Percentiles rank a stretch among this genome's conserved stretches.
Evolutionary conservation across 225 moss, liverwort and hornwort genomes (phyloP).

Genomic region (Climacium dendroides): DNA sequence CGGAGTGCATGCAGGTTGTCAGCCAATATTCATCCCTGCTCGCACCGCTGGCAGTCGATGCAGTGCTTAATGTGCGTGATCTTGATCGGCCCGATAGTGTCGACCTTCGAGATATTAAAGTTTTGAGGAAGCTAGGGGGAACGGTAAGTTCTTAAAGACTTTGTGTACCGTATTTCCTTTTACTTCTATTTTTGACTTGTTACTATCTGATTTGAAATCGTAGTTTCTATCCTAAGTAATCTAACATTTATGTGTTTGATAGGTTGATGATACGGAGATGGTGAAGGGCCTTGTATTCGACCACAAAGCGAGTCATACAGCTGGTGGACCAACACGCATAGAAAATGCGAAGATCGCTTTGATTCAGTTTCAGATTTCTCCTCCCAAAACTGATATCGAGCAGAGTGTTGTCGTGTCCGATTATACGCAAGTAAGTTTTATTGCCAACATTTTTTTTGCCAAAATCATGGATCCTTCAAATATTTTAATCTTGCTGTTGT

Average conservation of each 20-base stretch:
- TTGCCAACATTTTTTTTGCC: neutral
- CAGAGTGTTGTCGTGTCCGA: constrained; percentile 91
- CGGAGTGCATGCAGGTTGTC: constrained; percentile 46
- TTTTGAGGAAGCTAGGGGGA: constrained; percentile 83
- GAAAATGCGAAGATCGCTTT: constrained; percentile 83
- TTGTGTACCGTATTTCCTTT: neutral
- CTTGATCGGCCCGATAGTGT: constrained; percentile 59
- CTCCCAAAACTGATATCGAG: constrained; percentile 92
- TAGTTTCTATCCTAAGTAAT: neutral
- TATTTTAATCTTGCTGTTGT: neutral
- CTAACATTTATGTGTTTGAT: neutral
- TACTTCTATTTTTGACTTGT: neutral
- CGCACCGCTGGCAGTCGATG: constrained; percentile 91
- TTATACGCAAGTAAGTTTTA: constrained; percentile 66
- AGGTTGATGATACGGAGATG: constrained; percentile 97
- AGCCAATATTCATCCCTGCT: constrained; percentile 88
- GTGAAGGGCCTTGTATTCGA: constrained; percentile 86
- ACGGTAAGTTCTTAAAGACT: constrained; percentile 34
- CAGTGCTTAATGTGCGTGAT: constrained; percentile 74
- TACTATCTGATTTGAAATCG: neutral
- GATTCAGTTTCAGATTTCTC: constrained; percentile 91
- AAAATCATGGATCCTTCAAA: neutral
- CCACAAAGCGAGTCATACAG: constrained; percentile 92
- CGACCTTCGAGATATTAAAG: constrained; percentile 78
- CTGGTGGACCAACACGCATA: constrained; percentile 80